Conservation (phyloP, 2,329 filamentous ascomycete genomes). For the Penicillium sp. region DNA sequence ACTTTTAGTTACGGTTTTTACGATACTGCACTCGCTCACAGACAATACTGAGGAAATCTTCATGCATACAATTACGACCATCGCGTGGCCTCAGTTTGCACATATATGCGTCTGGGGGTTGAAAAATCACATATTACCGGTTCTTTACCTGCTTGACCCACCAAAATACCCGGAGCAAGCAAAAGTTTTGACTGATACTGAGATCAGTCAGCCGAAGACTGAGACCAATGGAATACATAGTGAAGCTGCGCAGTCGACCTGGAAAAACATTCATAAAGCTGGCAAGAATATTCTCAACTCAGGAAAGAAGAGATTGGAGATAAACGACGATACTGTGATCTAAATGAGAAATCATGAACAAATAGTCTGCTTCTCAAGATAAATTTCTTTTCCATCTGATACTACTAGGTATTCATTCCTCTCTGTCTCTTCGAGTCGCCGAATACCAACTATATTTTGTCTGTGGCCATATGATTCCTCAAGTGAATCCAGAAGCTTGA, state of each 20-base stretch:
- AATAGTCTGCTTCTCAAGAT: too few species aligned
- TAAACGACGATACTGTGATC: conserved; percentile 7
- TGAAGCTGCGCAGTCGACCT: not conserved
- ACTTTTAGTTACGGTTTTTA: conserved; percentile 13
- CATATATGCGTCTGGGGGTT: conserved; percentile 23
- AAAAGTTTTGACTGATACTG: not conserved
- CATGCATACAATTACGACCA: conserved; percentile 13
- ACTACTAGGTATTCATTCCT: too few species aligned
- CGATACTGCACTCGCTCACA: conserved; percentile 5
- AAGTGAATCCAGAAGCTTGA: too few species aligned
- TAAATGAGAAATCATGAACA: not conserved
- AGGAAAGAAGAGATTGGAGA: conserved; percentile 6
- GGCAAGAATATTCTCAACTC: conserved; percentile 8
- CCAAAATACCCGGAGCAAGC: conserved; percentile 18
- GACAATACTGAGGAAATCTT: not conserved
- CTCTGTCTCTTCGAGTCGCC: too few species aligned
- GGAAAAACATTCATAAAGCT: conserved; percentile 1
- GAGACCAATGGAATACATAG: not conserved
- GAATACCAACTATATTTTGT: too few species aligned
- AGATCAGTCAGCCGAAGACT: not conserved
- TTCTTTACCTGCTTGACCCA: conserved; percentile 24
- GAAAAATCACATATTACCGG: conserved; percentile 24
- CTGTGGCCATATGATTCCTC: too few species aligned
- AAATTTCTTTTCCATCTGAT: too few species aligned
- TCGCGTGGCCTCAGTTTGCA: conserved; percentile 30